Evolutionary conservation across 1,284 basidiomycete genomes (phyloP).

Genomic region (Tilletia indica): DNA sequence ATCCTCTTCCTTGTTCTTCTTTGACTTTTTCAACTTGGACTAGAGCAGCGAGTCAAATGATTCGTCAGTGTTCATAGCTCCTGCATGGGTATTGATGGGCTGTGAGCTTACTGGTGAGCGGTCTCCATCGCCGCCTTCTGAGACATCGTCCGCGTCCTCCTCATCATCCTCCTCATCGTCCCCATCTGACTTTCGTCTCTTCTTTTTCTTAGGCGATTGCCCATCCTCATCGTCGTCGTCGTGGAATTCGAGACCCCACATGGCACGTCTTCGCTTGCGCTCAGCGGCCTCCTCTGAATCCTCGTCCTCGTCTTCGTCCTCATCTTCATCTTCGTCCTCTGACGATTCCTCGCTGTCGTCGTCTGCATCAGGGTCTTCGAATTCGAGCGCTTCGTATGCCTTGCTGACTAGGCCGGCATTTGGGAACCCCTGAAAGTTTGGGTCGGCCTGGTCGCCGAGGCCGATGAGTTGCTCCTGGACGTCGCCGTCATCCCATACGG

Average conservation of each 20-base stretch:
- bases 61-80: not conserved
- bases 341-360: conserved; percentile 64
- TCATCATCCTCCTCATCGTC: conserved; percentile 30
- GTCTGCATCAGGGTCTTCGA: conserved; percentile 56
- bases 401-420: conserved; percentile 32
- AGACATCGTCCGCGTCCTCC: conserved; percentile 23
- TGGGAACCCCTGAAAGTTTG: not conserved
- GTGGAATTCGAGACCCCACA: conserved; percentile 42
- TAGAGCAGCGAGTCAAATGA: not conserved
- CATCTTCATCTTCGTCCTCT: conserved; percentile 47
- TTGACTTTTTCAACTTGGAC: conserved; percentile 13
- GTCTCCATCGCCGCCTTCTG: not conserved
- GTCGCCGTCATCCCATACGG: conserved; percentile 54
- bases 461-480: conserved; percentile 32
- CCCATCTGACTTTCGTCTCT: conserved; percentile 60
- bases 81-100: not conserved
- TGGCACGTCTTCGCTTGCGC: conserved; percentile 61
- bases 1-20: conserved; percentile 57
- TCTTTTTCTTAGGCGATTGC: conserved; percentile 50
- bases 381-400: conserved; percentile 45
- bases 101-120: too few species aligned
- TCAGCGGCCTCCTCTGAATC: conserved; percentile 56
- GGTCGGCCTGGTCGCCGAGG: conserved; percentile 12
- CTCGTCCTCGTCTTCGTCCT: conserved; percentile 51
- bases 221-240: conserved; percentile 30